Evolutionary conservation across 106 monocot genomes (phyloP).

Genomic region (Xerophyta viscosa): DNA sequence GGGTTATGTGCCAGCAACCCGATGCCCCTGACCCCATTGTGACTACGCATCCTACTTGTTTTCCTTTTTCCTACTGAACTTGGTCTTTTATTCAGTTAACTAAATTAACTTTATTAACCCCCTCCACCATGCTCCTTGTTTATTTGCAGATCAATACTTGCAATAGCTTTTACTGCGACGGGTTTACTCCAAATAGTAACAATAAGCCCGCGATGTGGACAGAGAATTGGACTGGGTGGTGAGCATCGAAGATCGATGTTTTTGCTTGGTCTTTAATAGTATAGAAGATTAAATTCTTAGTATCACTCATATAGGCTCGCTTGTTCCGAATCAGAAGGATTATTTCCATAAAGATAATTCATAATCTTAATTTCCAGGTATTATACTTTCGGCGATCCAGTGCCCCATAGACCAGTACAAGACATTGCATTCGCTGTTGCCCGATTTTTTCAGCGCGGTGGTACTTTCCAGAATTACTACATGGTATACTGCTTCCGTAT

Average conservation of each 20-base stretch:
- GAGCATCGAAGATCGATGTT: slow-evolving; percentile 8
- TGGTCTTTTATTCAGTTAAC: too few species aligned
- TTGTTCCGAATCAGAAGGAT: too few species aligned
- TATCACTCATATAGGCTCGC: too few species aligned
- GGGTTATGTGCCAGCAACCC: slow-evolving; percentile 96
- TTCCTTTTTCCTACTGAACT: too few species aligned
- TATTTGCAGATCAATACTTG: slow-evolving; percentile 85
- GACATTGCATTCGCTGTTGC: slow-evolving; percentile 96
- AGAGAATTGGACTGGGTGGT: slow-evolving; percentile 96
- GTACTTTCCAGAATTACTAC: slow-evolving; percentile 98
- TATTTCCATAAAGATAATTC: too few species aligned
- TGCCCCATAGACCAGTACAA: slow-evolving; percentile 81
- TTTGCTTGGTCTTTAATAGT: too few species aligned
- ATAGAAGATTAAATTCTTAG: too few species aligned
- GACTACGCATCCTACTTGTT: too few species aligned
- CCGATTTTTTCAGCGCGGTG: slow-evolving; percentile 89
- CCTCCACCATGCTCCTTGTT: too few species aligned
- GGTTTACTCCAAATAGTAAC: slow-evolving; percentile 79
- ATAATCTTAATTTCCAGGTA: slow-evolving; percentile 36
- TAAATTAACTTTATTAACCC: too few species aligned
- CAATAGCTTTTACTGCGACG: slow-evolving; percentile 98
- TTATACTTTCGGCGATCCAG: slow-evolving; percentile 61
- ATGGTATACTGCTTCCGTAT: slow-evolving; percentile 46
- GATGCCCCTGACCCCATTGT: slow-evolving; percentile 90
- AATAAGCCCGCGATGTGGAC: slow-evolving; percentile 96